These are phyloP conservation scores for Leccinellum luteum DNA, from an alignment of 768 basidiomycete genomes.

Conservation along the genomic window DNA sequence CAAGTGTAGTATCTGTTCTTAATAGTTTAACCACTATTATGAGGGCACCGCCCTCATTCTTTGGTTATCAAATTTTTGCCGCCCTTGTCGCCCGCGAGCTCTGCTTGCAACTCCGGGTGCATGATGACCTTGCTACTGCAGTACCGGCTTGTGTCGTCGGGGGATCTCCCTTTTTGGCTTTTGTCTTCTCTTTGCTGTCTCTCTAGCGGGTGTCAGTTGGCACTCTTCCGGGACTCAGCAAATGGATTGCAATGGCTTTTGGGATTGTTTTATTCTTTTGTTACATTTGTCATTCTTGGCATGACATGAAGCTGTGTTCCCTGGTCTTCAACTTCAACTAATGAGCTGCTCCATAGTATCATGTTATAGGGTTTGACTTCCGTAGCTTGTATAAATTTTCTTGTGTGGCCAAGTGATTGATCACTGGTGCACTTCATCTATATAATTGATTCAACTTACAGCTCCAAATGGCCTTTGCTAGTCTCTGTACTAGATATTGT, in stretches of 20 bases:
- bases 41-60: constrained; percentile 49
- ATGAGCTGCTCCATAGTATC: too few relatives aligned
- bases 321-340: too few relatives aligned
- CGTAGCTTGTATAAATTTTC: too few relatives aligned
- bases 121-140: constrained; percentile 43
- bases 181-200: constrained; percentile 20
- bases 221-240: constrained; percentile 4
- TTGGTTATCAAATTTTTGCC: constrained; percentile 49
- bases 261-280: too few relatives aligned
- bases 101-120: constrained; percentile 43
- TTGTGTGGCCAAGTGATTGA: too few relatives aligned
- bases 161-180: constrained; percentile 37
- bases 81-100: constrained; percentile 21
- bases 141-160: constrained; percentile 58
- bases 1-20: constrained; percentile 80
- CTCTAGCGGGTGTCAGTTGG: neutral
- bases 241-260: constrained; percentile 9
- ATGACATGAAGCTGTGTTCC: too few relatives aligned
- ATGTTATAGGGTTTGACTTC: too few relatives aligned
- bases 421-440: too few relatives aligned
- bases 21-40: constrained; percentile 60
- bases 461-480: too few relatives aligned
- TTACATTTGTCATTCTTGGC: too few relatives aligned
- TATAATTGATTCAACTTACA: too few relatives aligned
- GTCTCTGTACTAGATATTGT: too few relatives aligned